Evolutionary conservation across 2,329 filamentous ascomycete genomes (phyloP).

Genomic region (Leptographium lundbergii): DNA sequence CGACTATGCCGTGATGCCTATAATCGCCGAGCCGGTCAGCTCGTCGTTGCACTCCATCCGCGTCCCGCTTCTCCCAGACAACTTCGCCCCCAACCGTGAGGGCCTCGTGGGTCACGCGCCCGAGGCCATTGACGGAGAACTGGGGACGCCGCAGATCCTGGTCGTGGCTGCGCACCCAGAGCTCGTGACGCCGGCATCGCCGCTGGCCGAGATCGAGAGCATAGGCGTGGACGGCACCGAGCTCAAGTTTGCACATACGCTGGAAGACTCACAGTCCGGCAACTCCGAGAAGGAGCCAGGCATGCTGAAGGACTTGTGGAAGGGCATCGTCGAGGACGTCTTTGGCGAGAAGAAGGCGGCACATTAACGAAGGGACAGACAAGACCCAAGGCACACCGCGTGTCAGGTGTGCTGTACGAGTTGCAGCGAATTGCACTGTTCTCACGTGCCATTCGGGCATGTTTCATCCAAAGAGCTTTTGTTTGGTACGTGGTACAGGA

Average conservation of each 20-base stretch:
- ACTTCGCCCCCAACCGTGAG: conserved; percentile 33
- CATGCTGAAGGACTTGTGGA: conserved; percentile 43
- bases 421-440: neutral
- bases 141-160: conserved; percentile 30
- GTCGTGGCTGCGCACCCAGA: conserved; percentile 46
- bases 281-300: conserved; percentile 20
- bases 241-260: conserved; percentile 37
- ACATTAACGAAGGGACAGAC: neutral
- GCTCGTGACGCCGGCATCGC: conserved; percentile 31
- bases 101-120: conserved; percentile 27
- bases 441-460: neutral
- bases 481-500: neutral
- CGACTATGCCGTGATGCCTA: conserved; percentile 42
- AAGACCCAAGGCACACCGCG: no score
- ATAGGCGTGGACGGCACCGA: conserved; percentile 43
- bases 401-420: no score
- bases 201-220: conserved; percentile 46
- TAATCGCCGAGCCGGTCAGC: conserved; percentile 13
- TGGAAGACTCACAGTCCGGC: conserved; percentile 8
- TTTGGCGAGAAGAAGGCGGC: neutral
- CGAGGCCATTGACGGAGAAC: conserved; percentile 30
- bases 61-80: conserved; percentile 49
- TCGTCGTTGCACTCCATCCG: conserved; percentile 30
- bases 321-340: conserved; percentile 27
- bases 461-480: neutral